A percentile compares a stretch with the other conserved stretches of the same genome.
Evolutionary conservation across 805 yeast species (phyloP).

Genomic region (Zygosaccharomyces rouxii): DNA sequence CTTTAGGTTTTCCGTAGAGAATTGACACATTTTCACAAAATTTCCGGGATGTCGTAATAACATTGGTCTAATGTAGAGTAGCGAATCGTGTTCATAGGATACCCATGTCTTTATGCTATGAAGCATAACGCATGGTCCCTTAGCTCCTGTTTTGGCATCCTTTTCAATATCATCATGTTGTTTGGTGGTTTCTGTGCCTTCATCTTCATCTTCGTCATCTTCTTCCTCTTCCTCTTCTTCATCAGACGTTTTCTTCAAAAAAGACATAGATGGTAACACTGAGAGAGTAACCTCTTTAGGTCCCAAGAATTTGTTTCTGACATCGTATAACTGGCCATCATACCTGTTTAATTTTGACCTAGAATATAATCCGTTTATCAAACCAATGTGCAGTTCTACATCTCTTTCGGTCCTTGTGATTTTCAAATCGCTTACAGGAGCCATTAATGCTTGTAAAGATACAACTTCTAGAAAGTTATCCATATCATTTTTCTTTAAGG

Average conservation of each 20-base stretch:
- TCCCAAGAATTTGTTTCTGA: conserved; percentile 71
- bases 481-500: conserved; percentile 44
- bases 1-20: conserved; percentile 23
- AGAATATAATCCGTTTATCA: conserved; percentile 78
- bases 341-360: conserved; percentile 51
- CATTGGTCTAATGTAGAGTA: conserved; percentile 30
- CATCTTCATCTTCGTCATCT: conserved; percentile 18
- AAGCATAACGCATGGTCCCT: conserved; percentile 27
- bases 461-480: conserved; percentile 56
- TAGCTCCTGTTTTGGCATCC: conserved; percentile 7
- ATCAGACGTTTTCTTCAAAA: conserved; percentile 33
- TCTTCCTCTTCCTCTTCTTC: conserved; percentile 31
- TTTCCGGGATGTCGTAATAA: conserved; percentile 16
- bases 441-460: conserved; percentile 61
- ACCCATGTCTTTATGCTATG: conserved; percentile 36
- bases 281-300: conserved; percentile 55
- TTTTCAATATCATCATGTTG: conserved; percentile 11
- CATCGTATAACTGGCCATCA: conserved; percentile 60
- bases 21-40: conserved; percentile 16
- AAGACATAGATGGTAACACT: conserved; percentile 9
- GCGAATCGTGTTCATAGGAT: conserved; percentile 22
- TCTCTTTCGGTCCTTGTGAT: conserved; percentile 18
- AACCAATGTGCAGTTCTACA: conserved; percentile 64
- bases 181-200: conserved; percentile 11
- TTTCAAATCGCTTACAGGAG: conserved; percentile 42